These are phyloP conservation scores for Phragmites australis DNA, from an alignment of 176 grass and related monocot genomes.

Conservation along the genomic window DNA sequence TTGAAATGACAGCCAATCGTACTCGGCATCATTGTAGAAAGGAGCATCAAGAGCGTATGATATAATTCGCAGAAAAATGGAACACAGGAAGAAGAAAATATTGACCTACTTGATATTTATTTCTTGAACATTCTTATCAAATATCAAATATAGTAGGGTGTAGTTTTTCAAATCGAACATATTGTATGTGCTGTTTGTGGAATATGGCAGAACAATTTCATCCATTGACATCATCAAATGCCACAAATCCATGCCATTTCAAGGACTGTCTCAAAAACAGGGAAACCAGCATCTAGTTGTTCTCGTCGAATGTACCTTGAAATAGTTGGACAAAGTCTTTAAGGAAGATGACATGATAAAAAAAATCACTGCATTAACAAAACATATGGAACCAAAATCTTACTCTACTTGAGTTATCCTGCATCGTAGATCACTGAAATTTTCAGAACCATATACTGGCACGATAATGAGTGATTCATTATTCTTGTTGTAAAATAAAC, in stretches of 20 bases:
- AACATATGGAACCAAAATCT: neutral
- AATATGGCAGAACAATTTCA: too few relatives aligned
- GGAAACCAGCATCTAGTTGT: constrained; percentile 69
- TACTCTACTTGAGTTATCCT: constrained; percentile 69
- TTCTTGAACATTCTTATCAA: constrained; percentile 80
- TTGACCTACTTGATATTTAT: constrained; percentile 71
- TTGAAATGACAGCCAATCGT: too few relatives aligned
- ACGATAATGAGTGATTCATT: constrained; percentile 78
- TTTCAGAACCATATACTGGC: constrained; percentile 69
- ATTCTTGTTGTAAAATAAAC: constrained; percentile 82
- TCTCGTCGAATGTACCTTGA: constrained; percentile 69
- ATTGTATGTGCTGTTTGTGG: constrained; percentile 68
- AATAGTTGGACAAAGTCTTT: constrained; percentile 1
- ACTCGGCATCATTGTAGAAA: too few relatives aligned
- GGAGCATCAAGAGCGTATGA: too few relatives aligned
- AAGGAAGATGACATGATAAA: neutral
- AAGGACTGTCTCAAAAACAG: constrained; percentile 79
- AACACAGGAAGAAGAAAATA: neutral
- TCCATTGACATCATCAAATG: constrained; percentile 94
- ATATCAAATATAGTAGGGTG: constrained; percentile 65
- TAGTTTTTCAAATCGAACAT: constrained; percentile 91
- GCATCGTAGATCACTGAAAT: constrained; percentile 64
- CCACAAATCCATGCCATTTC: constrained; percentile 86
- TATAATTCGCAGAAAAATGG: neutral
- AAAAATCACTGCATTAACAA: neutral